These are phyloP conservation scores for Chlamydomonas asymmetrica DNA, from an alignment of 139 green algal species.

Conservation along the genomic window DNA sequence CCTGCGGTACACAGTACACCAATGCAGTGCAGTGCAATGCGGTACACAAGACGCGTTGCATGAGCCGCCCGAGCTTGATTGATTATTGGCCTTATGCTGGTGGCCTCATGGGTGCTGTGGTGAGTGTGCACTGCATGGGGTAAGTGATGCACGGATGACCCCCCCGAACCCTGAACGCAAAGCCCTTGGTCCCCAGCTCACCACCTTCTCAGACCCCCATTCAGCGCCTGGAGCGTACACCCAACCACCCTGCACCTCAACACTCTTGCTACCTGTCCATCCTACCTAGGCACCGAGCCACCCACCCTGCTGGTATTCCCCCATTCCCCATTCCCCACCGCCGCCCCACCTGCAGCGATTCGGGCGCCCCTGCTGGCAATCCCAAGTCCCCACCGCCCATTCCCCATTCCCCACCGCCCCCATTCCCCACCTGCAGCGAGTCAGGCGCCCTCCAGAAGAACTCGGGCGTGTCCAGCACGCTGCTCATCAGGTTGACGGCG, in stretches of 20 bases:
- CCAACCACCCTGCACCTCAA: too few relatives aligned
- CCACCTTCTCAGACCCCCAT: too few relatives aligned
- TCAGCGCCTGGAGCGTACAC: too few relatives aligned
- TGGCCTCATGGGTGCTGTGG: background rate
- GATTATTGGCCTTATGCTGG: background rate
- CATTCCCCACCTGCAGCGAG: constrained; percentile 50
- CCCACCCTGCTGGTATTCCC: too few relatives aligned
- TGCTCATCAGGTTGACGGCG: constrained; percentile 59
- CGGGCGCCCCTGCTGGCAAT: too few relatives aligned
- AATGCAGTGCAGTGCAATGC: background rate
- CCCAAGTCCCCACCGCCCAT: background rate
- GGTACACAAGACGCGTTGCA: background rate
- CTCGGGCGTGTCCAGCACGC: constrained; percentile 65
- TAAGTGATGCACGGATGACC: background rate
- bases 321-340: too few relatives aligned
- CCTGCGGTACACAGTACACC: background rate
- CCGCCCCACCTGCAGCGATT: background rate
- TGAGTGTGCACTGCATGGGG: background rate
- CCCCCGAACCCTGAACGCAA: too few relatives aligned
- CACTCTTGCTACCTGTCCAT: too few relatives aligned
- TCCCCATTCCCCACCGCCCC: background rate
- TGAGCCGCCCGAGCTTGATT: background rate
- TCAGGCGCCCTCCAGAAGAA: constrained; percentile 60
- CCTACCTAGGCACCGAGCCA: too few relatives aligned
- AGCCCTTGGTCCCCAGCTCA: too few relatives aligned